A percentile compares a stretch with the other conserved stretches of the same genome.
phyloP scores from a whole-genome alignment of 148 eudicot genomes.

The Limonium bicolor region DNA sequence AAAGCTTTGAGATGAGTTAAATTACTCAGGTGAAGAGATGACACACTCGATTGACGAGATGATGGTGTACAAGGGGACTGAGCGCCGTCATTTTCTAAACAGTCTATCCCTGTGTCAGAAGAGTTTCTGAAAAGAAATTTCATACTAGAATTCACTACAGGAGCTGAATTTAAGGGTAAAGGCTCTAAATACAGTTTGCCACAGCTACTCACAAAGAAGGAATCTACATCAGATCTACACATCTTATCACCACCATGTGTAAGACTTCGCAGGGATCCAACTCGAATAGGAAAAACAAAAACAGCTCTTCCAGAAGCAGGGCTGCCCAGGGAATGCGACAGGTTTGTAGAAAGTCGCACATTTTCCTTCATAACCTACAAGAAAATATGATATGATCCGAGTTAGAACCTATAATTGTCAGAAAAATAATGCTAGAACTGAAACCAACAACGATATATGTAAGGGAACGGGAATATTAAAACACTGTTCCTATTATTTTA shows the following conservation, averaged over 20 bases:
- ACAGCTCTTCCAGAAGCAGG: conserved; percentile 48
- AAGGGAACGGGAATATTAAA: not conserved
- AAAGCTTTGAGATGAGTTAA: conserved; percentile 25
- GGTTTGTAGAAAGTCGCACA: conserved; percentile 53
- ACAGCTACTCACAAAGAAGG: conserved; percentile 19
- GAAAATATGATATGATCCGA: not conserved
- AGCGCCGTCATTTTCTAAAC: conserved; percentile 24
- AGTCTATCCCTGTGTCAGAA: conserved; percentile 10
- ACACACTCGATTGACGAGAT: conserved; percentile 21
- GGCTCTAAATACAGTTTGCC: conserved; percentile 37
- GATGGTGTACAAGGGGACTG: conserved; percentile 73
- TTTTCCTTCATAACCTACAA: conserved; percentile 62
- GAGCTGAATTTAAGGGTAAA: conserved; percentile 20
- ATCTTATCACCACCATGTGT: conserved; percentile 16
- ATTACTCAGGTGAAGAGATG: conserved; percentile 31
- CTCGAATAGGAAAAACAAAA: conserved; percentile 47
- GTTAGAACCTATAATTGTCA: not conserved
- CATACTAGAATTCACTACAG: conserved; percentile 4
- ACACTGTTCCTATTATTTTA: not conserved
- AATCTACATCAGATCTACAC: conserved; percentile 9
- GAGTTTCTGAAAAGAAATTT: conserved; percentile 8
- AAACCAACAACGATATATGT: not conserved
- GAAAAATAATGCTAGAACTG: too few relatives aligned
- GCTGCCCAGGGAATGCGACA: conserved; percentile 53
- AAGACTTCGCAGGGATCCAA: conserved; percentile 15